These are phyloP conservation scores for Dendrocalamus sinicus DNA, from an alignment of 176 grass and related monocot species.

Conservation along the genomic window DNA sequence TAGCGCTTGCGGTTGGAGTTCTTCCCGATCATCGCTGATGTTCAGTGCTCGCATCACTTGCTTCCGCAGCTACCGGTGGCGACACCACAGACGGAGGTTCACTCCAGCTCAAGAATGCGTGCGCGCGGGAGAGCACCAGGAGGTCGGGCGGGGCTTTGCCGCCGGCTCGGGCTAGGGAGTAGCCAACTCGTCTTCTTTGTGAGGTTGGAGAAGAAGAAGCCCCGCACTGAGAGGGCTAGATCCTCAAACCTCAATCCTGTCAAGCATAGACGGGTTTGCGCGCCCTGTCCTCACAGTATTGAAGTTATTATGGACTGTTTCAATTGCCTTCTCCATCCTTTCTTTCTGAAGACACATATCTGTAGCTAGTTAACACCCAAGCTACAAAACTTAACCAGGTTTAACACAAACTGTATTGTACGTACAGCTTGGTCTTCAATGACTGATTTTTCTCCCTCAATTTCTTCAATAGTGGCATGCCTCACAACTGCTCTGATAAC, in stretches of 20 bases:
- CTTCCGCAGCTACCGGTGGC: no score
- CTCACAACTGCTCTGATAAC: slow-evolving; percentile 69
- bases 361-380: slow-evolving; percentile 33
- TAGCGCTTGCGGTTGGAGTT: no score
- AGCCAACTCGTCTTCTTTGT: no score
- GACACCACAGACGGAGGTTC: no score
- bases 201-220: no score
- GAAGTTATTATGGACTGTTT: slow-evolving; percentile 76
- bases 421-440: slow-evolving; percentile 85
- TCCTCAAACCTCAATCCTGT: slow-evolving; percentile 80
- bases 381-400: slow-evolving; percentile 14
- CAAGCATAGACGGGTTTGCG: slow-evolving; percentile 93
- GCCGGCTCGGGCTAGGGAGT: no score
- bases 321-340: slow-evolving; percentile 93
- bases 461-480: slow-evolving; percentile 97
- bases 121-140: no score
- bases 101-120: no score
- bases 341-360: slow-evolving; percentile 62
- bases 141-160: no score
- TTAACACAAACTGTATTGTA: slow-evolving; percentile 25
- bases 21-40: no score
- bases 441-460: slow-evolving; percentile 84
- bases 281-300: slow-evolving; percentile 94
- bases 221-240: no score
- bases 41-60: no score